Conservation (phyloP, 1,284 basidiomycete genomes). For the Pyrrhoderma noxium region DNA sequence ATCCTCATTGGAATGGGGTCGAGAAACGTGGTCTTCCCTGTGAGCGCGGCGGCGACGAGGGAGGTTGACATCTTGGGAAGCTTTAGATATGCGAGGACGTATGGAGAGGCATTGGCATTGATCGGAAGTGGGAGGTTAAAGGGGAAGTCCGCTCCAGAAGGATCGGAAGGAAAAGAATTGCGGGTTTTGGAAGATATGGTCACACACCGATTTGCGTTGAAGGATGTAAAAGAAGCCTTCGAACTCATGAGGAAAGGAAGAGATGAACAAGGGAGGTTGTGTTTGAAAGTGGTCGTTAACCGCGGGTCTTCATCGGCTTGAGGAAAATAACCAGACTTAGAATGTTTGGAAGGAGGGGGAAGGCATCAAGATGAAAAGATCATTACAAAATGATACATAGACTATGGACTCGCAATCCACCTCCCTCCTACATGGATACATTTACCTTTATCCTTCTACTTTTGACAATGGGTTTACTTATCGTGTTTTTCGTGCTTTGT, state of each 20-base stretch:
- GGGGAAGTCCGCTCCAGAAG: slow-evolving; percentile 26
- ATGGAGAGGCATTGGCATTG: slow-evolving; percentile 75
- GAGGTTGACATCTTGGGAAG: slow-evolving; percentile 93
- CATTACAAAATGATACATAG: too few species aligned
- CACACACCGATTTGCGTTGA: slow-evolving; percentile 71
- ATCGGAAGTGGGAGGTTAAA: slow-evolving; percentile 59
- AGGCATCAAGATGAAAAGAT: too few species aligned
- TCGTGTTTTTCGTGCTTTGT: background rate
- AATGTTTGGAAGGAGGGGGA: too few species aligned
- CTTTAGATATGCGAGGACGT: slow-evolving; percentile 87
- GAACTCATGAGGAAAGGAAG: slow-evolving; percentile 69
- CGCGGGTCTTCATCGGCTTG: too few species aligned
- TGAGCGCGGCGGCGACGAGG: slow-evolving; percentile 74
- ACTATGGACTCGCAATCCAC: background rate
- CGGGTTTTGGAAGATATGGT: slow-evolving; percentile 61
- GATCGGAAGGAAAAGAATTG: background rate
- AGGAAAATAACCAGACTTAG: too few species aligned
- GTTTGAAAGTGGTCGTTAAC: slow-evolving; percentile 79
- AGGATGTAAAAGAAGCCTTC: slow-evolving; percentile 66
- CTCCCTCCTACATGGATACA: background rate
- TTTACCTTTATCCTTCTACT: too few species aligned
- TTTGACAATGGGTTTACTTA: too few species aligned
- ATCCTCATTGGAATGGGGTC: slow-evolving; percentile 96
- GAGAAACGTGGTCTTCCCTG: slow-evolving; percentile 74
- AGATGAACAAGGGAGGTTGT: slow-evolving; percentile 72